Evolutionary conservation across 169 alveolate species (phyloP), one percentile per base, ranked within the genome.

Genomic region (Plasmodium knowlesi): DNA sequence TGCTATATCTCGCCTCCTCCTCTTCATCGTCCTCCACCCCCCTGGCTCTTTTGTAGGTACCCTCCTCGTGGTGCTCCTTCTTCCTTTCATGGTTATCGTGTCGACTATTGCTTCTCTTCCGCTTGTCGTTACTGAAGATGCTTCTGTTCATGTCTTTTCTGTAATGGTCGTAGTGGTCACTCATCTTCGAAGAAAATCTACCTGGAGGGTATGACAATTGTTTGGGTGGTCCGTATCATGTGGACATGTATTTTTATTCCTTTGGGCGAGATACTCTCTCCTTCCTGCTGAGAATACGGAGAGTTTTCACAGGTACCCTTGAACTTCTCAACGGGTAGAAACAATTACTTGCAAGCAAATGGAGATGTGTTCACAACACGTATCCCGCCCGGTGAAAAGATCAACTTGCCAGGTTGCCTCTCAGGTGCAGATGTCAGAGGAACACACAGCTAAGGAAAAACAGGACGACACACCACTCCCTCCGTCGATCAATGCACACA

Each of bases 21-120:
- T 82, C 39, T 1, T 82, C 93, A 32, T 32, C 39, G 43, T 43
- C 54, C 19, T 82, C 39, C 19, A 54, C 22, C 8, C 12, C 19
- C 39, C 22, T 82, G 19, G 28, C 28, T 8, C 37, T 8, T 72
- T 82, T 78, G n/a, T 19, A 14, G 30, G 16, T 6, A 1, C 50
- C 84, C 30, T 78, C 84, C 41, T 78, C 84, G 61, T 39, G 70
- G 41, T n/a, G 16, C 22, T 78, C 89, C 70, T 30, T 82, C 19
- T 82, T 39, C 50, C 76, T 82, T 53, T 50, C 89, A 30, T 53
- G 30, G 22, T 50, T 54, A 37, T 82, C 41, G 30, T 54, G 16
- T 8, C 53, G n/a, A 19, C 28, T 37, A n/a, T 82, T 78, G 37
- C 39, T 82, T 54, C 71, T 53, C 50, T 54, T 82, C 39, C 70